These are phyloP conservation scores for Endothia cerciana DNA, from an alignment of 2,329 filamentous ascomycete genomes.

Conservation along the genomic window DNA sequence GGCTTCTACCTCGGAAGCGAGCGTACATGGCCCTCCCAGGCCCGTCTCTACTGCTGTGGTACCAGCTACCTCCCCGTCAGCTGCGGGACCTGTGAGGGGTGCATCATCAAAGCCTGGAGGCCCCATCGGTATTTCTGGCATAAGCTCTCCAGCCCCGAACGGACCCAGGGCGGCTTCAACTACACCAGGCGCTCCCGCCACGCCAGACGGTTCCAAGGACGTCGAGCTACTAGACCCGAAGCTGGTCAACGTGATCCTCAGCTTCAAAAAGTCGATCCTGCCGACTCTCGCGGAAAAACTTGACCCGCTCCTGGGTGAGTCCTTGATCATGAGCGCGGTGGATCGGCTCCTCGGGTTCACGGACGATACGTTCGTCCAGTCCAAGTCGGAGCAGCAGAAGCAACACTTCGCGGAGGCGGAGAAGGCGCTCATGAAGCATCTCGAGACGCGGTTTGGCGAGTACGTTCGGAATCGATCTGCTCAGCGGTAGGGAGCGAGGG, in stretches of 20 bases:
- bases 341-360: constrained; percentile 55
- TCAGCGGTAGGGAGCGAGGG: constrained; percentile 4
- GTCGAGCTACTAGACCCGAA: constrained; percentile 40
- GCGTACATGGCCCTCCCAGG: not conserved
- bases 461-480: constrained; percentile 23
- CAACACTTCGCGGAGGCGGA: constrained; percentile 39
- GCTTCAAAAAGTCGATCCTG: constrained; percentile 52
- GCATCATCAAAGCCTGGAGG: not conserved
- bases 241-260: constrained; percentile 46
- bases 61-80: not conserved
- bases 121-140: not conserved
- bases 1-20: not conserved
- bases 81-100: not conserved
- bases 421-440: constrained; percentile 37
- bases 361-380: constrained; percentile 43
- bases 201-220: constrained; percentile 1
- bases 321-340: constrained; percentile 53
- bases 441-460: constrained; percentile 33
- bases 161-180: constrained; percentile 17
- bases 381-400: constrained; percentile 34
- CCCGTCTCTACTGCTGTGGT: not conserved
- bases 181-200: constrained; percentile 15
- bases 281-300: constrained; percentile 46
- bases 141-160: not conserved
- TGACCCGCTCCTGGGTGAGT: constrained; percentile 49